Percentiles rank a stretch among this genome's conserved stretches.
Conservation (phyloP, 1,139 yeast genomes). For the Nakaseomyces nivariensis region DNA sequence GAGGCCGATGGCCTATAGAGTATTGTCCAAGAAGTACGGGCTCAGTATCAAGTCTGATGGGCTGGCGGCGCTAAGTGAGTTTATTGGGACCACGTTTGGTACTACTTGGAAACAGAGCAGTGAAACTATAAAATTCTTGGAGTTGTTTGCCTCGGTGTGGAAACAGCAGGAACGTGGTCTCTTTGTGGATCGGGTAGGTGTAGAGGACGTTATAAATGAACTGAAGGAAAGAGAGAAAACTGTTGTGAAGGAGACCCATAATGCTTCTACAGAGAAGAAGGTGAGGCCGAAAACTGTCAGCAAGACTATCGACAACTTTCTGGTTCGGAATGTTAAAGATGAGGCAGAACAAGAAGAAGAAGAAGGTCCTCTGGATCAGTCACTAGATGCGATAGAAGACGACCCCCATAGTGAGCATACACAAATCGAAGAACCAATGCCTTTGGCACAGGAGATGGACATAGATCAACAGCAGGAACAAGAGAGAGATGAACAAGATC, state of each 20-base stretch:
- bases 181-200: slow-evolving; percentile 68
- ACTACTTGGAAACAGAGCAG: slow-evolving; percentile 68
- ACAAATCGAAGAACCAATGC: neutral
- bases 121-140: slow-evolving; percentile 58
- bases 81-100: slow-evolving; percentile 69
- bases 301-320: slow-evolving; percentile 3
- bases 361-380: slow-evolving; percentile 2
- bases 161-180: slow-evolving; percentile 79
- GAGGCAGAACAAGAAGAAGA: neutral
- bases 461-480: neutral
- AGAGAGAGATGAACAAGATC: slow-evolving; percentile 20
- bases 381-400: neutral
- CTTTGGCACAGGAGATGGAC: slow-evolving; percentile 15
- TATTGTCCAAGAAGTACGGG: slow-evolving; percentile 86
- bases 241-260: neutral
- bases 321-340: slow-evolving; percentile 1
- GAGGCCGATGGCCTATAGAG: slow-evolving; percentile 84
- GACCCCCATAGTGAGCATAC: neutral
- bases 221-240: slow-evolving; percentile 28
- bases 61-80: slow-evolving; percentile 56
- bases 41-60: slow-evolving; percentile 84
- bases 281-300: neutral
- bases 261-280: neutral
- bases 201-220: slow-evolving; percentile 56
- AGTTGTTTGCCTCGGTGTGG: slow-evolving; percentile 76